Conservation (phyloP, 805 yeast genomes). For the Saccharomyces mikatae region DNA sequence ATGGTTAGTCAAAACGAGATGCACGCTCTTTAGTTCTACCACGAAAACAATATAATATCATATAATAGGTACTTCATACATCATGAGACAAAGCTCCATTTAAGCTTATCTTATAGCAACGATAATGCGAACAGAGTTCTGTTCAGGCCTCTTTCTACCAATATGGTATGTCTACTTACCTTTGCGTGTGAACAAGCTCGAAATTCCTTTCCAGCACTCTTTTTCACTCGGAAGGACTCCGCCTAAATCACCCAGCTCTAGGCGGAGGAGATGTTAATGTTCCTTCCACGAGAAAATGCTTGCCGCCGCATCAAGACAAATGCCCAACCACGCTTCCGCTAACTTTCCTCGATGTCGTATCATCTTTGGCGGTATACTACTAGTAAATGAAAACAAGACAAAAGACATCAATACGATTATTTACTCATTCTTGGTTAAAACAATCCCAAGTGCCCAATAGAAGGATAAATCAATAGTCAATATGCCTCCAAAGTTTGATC, state of each 20-base stretch:
- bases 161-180: neutral
- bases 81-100: too few relatives aligned
- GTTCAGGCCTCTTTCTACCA: neutral
- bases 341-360: neutral
- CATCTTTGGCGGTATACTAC: neutral
- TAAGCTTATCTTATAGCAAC: neutral
- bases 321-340: neutral
- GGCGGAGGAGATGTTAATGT: neutral
- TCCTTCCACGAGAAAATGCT: neutral
- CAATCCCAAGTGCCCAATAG: neutral
- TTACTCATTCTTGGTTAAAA: neutral
- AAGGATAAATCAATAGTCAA: slow-evolving; percentile 15
- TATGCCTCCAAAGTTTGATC: slow-evolving; percentile 99
- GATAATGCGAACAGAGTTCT: neutral
- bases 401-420: neutral
- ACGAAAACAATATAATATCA: too few relatives aligned
- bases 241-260: neutral
- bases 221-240: neutral
- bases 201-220: neutral
- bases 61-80: too few relatives aligned
- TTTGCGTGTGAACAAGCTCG: neutral
- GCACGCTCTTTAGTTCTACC: neutral
- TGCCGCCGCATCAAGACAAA: neutral
- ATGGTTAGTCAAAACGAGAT: neutral
- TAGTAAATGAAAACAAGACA: neutral